Evolutionary conservation across 202 grass and related monocot genomes (phyloP), one percentile per base, ranked within the genome.

Genomic region (Tripidium arundinaceum): DNA sequence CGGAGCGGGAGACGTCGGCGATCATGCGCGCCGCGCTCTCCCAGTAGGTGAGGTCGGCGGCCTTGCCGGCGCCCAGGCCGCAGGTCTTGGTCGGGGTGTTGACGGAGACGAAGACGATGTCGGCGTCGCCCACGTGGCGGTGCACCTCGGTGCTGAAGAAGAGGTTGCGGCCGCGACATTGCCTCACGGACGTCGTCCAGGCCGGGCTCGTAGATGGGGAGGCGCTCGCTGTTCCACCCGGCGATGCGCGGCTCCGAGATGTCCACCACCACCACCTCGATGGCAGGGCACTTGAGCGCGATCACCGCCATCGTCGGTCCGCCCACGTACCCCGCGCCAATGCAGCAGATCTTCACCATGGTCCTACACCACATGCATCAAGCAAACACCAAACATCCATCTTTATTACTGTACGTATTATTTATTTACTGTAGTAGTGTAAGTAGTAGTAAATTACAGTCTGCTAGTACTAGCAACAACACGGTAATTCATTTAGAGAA

Each of bases 281-380:
- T 38, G 3, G 67, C 34, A 0, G 85, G 91, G 68, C 91, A 93
- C 78, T 93, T 93, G 68, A 88, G 78, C 38, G 91, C 91, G 36
- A 93, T 93, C 61, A 90, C 88, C 72, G 88, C 91, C 91, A 93
- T 93, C 34, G 91, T 93, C 46, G 91, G 88, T 0, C 91, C 91
- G 2, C 91, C 91, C 26, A 93, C 88, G 68, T 93, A 93, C 0
- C 91, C 91, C 1, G 91, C 91, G 59, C 91, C 88, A 38, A 93
- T 93, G 87, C 91, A 93, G 77, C 91, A 93, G 73, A 93, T 88
- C 85, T 93, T 93, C 88, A 93, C 88, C 54, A 58, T 58, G 21
- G 3, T 24, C 13, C 31, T 33, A 33, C 31, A 33, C 31, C 31
- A 33, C 31, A 33, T 33, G 12, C 47, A 50, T 19, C 47, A 16